Evolutionary conservation across 441 rosid genomes (phyloP).

Genomic region (Erodium texanum): DNA sequence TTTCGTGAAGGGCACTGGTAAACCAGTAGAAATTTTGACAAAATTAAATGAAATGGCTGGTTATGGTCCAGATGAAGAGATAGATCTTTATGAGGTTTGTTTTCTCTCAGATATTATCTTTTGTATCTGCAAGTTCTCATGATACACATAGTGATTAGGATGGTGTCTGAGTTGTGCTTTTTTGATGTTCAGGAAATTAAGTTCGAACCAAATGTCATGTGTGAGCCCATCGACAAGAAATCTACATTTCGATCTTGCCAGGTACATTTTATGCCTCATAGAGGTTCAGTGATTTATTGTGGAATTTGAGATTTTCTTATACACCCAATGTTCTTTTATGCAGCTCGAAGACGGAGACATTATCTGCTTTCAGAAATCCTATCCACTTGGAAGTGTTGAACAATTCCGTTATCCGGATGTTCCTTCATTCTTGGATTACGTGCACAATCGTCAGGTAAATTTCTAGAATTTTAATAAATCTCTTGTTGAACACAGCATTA

Average conservation of each 20-base stretch:
- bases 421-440: slow-evolving; percentile 55
- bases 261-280: slow-evolving; percentile 18
- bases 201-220: slow-evolving; percentile 58
- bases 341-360: slow-evolving; percentile 70
- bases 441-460: slow-evolving; percentile 54
- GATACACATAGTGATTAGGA: not conserved
- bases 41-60: slow-evolving; percentile 49
- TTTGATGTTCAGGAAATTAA: slow-evolving; percentile 44
- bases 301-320: slow-evolving; percentile 1
- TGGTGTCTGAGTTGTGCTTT: not conserved
- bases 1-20: slow-evolving; percentile 36
- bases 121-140: not conserved
- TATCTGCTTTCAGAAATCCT: slow-evolving; percentile 48
- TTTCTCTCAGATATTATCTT: slow-evolving; percentile 1
- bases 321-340: slow-evolving; percentile 19
- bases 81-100: slow-evolving; percentile 47
- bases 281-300: not conserved
- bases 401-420: slow-evolving; percentile 51
- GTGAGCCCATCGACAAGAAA: slow-evolving; percentile 49
- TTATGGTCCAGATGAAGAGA: slow-evolving; percentile 36
- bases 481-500: no score
- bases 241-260: slow-evolving; percentile 40
- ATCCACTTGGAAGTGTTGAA: slow-evolving; percentile 25
- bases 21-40: slow-evolving; percentile 33
- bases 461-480: not conserved